A percentile compares a stretch with the other conserved stretches of the same genome.
Evolutionary conservation across 1,139 yeast species (phyloP).

Genomic region (Geotrichum aggregatum): DNA sequence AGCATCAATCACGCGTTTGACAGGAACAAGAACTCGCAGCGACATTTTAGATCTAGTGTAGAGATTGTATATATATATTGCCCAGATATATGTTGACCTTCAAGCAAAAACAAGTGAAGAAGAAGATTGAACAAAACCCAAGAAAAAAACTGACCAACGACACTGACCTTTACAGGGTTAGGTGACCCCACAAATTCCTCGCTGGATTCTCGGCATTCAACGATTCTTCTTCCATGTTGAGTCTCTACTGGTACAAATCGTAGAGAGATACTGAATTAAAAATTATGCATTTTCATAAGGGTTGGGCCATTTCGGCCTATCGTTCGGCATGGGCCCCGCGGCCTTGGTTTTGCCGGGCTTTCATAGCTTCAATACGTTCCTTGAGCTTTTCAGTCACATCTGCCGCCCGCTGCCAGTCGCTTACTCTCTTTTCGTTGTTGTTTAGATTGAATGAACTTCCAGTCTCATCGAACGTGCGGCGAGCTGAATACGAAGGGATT

Average conservation of each 20-base stretch:
- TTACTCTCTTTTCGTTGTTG: background rate
- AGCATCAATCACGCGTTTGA: conserved; percentile 89
- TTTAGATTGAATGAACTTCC: background rate
- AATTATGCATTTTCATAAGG: conserved; percentile 3
- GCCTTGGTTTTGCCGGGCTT: conserved; percentile 41
- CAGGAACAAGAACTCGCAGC: conserved; percentile 81
- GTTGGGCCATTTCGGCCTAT: background rate
- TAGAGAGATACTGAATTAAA: background rate
- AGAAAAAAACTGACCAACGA: background rate
- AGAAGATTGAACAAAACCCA: background rate
- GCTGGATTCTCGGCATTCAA: background rate
- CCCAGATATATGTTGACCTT: background rate
- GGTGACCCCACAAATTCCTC: background rate
- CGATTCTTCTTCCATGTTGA: no score
- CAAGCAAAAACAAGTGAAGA: background rate
- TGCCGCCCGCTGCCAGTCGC: conserved; percentile 81
- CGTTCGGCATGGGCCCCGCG: background rate
- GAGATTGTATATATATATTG: no score
- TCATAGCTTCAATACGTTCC: conserved; percentile 87
- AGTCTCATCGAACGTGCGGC: conserved; percentile 1
- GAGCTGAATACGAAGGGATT: conserved; percentile 7
- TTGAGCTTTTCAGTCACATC: conserved; percentile 82
- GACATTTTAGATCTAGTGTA: conserved; percentile 24
- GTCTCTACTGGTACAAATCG: background rate
- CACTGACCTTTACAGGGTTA: background rate